Evolutionary conservation across 257 asterid genomes (phyloP).

Genomic region (Linaria vulgaris): DNA sequence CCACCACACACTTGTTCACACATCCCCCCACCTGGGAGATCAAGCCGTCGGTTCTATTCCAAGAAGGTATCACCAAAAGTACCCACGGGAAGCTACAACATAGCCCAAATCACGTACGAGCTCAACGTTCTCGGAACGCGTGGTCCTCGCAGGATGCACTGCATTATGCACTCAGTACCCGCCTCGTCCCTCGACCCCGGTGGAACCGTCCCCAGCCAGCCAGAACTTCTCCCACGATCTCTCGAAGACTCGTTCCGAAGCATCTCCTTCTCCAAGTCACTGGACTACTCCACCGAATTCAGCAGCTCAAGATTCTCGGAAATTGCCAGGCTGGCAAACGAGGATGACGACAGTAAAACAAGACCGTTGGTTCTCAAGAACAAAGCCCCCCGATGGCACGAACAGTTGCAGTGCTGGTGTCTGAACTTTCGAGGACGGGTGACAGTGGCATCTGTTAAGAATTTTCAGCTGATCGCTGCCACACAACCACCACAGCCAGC

Average conservation of each 20-base stretch:
- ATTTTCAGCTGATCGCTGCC: slow-evolving; percentile 79
- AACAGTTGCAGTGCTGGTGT: slow-evolving; percentile 95
- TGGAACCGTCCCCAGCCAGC: slow-evolving; percentile 88
- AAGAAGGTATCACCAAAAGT: slow-evolving; percentile 85
- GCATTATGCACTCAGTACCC: slow-evolving; percentile 85
- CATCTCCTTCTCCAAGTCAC: slow-evolving; percentile 78
- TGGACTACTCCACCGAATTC: slow-evolving; percentile 73
- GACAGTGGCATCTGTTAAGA: slow-evolving; percentile 93
- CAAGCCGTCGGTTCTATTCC: slow-evolving; percentile 84
- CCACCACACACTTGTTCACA: slow-evolving; percentile 59
- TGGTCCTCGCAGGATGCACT: slow-evolving; percentile 92
- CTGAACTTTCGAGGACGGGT: slow-evolving; percentile 85
- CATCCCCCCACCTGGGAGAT: slow-evolving; percentile 55
- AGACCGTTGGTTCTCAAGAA: slow-evolving; percentile 76
- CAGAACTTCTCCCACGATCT: slow-evolving; percentile 74
- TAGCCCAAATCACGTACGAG: slow-evolving; percentile 79
- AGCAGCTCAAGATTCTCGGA: slow-evolving; percentile 82
- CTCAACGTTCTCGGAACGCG: slow-evolving; percentile 92
- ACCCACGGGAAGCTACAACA: slow-evolving; percentile 83
- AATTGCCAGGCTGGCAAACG: slow-evolving; percentile 37
- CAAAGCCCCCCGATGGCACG: slow-evolving; percentile 96
- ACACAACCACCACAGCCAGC: slow-evolving; percentile 32
- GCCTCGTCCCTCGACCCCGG: slow-evolving; percentile 76
- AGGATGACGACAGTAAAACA: slow-evolving; percentile 45
- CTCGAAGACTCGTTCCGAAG: slow-evolving; percentile 88